Evolutionary conservation across 768 basidiomycete species (phyloP).

Genomic region (Neoboletus magnificus): DNA sequence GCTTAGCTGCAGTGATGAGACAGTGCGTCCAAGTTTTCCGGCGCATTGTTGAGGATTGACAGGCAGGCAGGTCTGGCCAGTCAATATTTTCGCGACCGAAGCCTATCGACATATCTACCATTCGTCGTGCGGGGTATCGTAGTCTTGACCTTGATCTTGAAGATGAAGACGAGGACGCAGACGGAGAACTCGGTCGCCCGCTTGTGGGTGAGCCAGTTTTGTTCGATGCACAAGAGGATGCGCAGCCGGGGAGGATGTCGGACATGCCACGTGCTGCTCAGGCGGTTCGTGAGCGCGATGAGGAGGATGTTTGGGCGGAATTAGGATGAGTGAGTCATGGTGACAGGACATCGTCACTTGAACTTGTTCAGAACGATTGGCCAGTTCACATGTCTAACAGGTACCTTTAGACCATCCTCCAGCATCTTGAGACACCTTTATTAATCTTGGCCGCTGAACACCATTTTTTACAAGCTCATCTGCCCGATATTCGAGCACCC

Average conservation of each 20-base stretch:
- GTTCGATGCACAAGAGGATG: constrained; percentile 55
- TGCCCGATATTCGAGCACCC: background rate
- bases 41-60: constrained; percentile 6
- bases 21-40: constrained; percentile 55
- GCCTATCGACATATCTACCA: constrained; percentile 76
- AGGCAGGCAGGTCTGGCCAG: constrained; percentile 65
- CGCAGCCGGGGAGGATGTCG: constrained; percentile 32
- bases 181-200: constrained; percentile 53
- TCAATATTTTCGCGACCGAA: constrained; percentile 86
- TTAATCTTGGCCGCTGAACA: background rate
- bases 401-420: background rate
- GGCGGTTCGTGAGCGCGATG: constrained; percentile 54
- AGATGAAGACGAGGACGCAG: constrained; percentile 53
- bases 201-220: constrained; percentile 58
- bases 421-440: background rate
- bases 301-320: constrained; percentile 71
- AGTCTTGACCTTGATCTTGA: constrained; percentile 71
- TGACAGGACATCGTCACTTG: background rate
- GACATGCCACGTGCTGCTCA: constrained; percentile 62
- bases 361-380: background rate
- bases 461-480: background rate
- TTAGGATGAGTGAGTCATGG: constrained; percentile 38
- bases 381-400: background rate
- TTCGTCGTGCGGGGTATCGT: constrained; percentile 59
- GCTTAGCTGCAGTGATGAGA: constrained; percentile 89